phyloP scores from a whole-genome alignment of 495 filamentous ascomycete genomes.

The Penicillium crystallinum region DNA sequence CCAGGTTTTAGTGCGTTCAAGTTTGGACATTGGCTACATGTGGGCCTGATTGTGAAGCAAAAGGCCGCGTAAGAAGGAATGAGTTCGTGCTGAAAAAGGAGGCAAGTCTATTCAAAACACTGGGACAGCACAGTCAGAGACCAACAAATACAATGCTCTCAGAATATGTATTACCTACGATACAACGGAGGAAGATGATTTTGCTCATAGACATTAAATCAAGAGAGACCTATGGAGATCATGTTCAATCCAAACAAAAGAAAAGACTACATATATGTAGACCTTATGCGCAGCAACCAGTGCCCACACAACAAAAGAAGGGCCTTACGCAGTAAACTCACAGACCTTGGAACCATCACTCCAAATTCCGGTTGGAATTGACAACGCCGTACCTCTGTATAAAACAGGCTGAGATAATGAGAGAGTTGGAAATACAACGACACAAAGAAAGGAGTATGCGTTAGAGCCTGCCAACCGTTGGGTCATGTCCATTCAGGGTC shows the following conservation, averaged over 20 bases:
- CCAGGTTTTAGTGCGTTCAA: neutral
- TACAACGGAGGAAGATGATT: neutral
- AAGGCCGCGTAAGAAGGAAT: too few species aligned
- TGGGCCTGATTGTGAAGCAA: too few species aligned
- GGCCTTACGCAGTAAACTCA: conserved; percentile 6
- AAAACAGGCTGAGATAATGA: conserved; percentile 3
- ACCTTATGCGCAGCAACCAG: conserved; percentile 24
- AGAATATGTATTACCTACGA: too few species aligned
- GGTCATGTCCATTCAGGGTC: conserved; percentile 37
- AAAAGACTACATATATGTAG: conserved; percentile 4
- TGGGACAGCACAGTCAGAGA: neutral
- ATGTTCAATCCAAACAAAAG: conserved; percentile 18
- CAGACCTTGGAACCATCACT: conserved; percentile 1
- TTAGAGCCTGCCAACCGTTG: neutral
- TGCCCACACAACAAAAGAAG: conserved; percentile 14
- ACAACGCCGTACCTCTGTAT: conserved; percentile 14
- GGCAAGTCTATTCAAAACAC: too few species aligned
- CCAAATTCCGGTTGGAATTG: conserved; percentile 5
- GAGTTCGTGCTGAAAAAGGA: too few species aligned
- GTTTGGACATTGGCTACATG: too few species aligned
- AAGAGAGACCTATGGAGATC: neutral
- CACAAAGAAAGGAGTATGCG: conserved; percentile 6
- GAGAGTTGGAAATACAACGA: conserved; percentile 5
- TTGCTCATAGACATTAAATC: neutral
- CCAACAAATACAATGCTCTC: neutral